Conservation (phyloP, 768 basidiomycete species). For the Boletus reticulatus region DNA sequence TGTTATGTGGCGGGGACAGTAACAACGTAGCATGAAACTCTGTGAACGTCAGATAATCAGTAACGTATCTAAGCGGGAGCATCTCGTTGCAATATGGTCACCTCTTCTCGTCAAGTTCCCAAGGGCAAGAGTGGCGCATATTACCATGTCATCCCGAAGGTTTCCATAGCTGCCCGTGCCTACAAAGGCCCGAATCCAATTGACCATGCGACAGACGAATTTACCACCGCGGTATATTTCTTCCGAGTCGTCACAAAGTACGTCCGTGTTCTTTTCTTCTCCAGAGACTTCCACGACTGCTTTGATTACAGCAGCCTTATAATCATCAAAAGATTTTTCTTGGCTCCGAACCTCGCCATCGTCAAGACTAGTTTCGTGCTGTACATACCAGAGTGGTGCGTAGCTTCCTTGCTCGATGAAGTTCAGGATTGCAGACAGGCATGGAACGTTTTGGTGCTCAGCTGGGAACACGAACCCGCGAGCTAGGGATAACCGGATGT, state of each 20-base stretch:
- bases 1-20: constrained; percentile 59
- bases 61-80: neutral
- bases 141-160: constrained; percentile 69
- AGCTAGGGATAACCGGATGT: constrained; percentile 69
- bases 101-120: constrained; percentile 82
- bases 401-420: constrained; percentile 76
- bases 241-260: constrained; percentile 71
- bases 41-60: constrained; percentile 27
- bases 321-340: constrained; percentile 73
- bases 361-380: constrained; percentile 32
- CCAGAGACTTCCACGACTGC: constrained; percentile 84
- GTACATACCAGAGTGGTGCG: constrained; percentile 59
- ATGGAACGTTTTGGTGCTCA: constrained; percentile 54
- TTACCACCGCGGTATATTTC: constrained; percentile 58
- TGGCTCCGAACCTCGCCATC: constrained; percentile 52
- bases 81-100: constrained; percentile 26
- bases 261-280: constrained; percentile 73
- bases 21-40: constrained; percentile 61
- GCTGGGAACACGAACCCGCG: constrained; percentile 59
- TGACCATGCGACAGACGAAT: constrained; percentile 70
- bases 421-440: constrained; percentile 60
- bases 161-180: constrained; percentile 32
- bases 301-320: constrained; percentile 85
- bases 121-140: constrained; percentile 79
- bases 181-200: constrained; percentile 68